phyloP scores from a whole-genome alignment of 495 filamentous ascomycete genomes.

The Tirmania nivea region DNA sequence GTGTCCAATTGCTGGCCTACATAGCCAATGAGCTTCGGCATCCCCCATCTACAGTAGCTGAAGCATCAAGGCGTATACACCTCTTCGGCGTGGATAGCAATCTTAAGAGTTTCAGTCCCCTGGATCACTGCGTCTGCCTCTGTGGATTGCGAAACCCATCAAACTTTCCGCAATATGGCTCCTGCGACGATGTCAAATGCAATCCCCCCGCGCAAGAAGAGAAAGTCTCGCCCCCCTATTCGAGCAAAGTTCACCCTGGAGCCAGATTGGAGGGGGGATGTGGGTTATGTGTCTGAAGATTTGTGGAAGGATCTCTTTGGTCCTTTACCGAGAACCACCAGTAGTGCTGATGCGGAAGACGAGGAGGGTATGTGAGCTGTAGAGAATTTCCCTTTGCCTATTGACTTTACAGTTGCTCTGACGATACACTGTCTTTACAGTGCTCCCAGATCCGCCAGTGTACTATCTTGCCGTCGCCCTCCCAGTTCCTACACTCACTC shows the following conservation, averaged over 20 bases:
- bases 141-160: no score
- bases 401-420: slow-evolving; percentile 1
- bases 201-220: not conserved
- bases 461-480: slow-evolving; percentile 62
- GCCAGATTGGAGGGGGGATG: slow-evolving; percentile 32
- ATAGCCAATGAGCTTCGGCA: no score
- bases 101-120: no score
- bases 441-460: slow-evolving; percentile 19
- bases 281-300: slow-evolving; percentile 70
- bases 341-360: not conserved
- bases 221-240: not conserved
- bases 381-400: not conserved
- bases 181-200: not conserved
- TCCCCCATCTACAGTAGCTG: no score
- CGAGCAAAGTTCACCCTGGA: not conserved
- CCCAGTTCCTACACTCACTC: slow-evolving; percentile 41
- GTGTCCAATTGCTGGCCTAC: no score
- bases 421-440: slow-evolving; percentile 8
- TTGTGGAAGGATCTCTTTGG: slow-evolving; percentile 66
- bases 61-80: no score
- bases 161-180: not conserved
- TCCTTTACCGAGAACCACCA: slow-evolving; percentile 9
- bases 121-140: no score
- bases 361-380: slow-evolving; percentile 1
- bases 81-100: no score